A percentile compares a stretch with the other conserved stretches of the same genome.
Evolutionary conservation across 305 asterid species (phyloP).

Genomic region (Caryopteris hybrid): DNA sequence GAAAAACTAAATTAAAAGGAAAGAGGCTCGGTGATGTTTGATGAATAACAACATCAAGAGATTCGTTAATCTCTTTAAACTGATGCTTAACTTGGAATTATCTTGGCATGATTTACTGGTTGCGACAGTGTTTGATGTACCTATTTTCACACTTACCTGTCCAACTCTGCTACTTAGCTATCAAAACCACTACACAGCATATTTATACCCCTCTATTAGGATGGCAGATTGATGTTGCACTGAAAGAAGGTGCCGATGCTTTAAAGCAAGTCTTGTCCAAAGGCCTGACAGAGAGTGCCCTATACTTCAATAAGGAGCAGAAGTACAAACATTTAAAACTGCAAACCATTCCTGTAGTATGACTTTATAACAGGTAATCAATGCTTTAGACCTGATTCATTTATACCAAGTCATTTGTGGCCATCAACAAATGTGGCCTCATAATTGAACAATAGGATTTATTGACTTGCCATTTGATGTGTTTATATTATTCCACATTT

Average conservation of each 20-base stretch:
- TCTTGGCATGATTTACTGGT: background rate
- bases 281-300: constrained; percentile 71
- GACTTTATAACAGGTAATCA: constrained; percentile 28
- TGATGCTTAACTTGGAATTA: background rate
- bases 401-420: background rate
- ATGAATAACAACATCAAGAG: background rate
- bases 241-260: constrained; percentile 67
- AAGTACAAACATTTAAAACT: constrained; percentile 77
- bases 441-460: background rate
- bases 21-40: background rate
- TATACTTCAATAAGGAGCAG: constrained; percentile 68
- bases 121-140: background rate
- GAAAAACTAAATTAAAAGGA: background rate
- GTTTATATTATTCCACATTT: too few relatives aligned
- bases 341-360: constrained; percentile 64
- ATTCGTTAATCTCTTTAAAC: background rate
- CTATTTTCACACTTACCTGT: background rate
- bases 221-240: constrained; percentile 68
- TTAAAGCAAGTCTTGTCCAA: constrained; percentile 60
- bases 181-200: background rate
- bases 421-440: background rate
- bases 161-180: background rate
- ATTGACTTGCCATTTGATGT: background rate
- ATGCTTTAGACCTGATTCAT: background rate
- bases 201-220: constrained; percentile 14